Evolutionary conservation across 1,284 basidiomycete species (phyloP).

Genomic region (Coniophora puteana): DNA sequence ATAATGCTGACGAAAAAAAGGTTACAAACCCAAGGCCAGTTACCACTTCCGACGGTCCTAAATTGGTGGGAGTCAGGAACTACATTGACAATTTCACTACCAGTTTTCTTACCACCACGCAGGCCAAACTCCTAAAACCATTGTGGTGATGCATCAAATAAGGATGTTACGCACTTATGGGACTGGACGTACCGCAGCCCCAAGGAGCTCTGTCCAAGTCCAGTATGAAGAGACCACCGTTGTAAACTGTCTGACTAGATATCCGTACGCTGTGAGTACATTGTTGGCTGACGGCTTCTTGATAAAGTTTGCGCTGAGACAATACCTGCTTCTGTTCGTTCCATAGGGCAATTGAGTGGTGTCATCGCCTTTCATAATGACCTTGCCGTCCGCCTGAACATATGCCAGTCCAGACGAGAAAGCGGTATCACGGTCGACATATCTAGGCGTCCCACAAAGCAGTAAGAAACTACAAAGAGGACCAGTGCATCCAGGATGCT

Average conservation of each 20-base stretch:
- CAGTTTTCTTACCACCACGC: conserved; percentile 46
- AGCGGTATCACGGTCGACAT: conserved; percentile 46
- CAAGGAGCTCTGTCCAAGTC: conserved; percentile 51
- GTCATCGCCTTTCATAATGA: conserved; percentile 74
- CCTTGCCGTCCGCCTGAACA: conserved; percentile 50
- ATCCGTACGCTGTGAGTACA: conserved; percentile 40
- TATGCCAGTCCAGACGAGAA: conserved; percentile 46
- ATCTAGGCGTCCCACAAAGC: conserved; percentile 32
- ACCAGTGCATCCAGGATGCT: conserved; percentile 19
- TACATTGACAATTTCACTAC: conserved; percentile 30
- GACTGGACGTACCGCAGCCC: conserved; percentile 46
- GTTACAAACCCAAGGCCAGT: conserved; percentile 46
- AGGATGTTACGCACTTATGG: background rate
- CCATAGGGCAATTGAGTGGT: conserved; percentile 50
- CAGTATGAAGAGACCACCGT: conserved; percentile 51
- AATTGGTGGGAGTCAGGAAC: conserved; percentile 9
- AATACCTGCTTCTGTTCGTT: conserved; percentile 54
- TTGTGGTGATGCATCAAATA: background rate
- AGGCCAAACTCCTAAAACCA: conserved; percentile 46
- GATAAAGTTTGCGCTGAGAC: background rate
- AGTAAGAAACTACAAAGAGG: conserved; percentile 1
- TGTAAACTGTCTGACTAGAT: conserved; percentile 42
- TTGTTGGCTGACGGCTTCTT: conserved; percentile 1
- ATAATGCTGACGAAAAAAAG: conserved; percentile 1
- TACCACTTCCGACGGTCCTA: conserved; percentile 30